Base-by-base conservation (phyloP, 768 basidiomycete species). In the Rhizopogon roseolus region DNA sequence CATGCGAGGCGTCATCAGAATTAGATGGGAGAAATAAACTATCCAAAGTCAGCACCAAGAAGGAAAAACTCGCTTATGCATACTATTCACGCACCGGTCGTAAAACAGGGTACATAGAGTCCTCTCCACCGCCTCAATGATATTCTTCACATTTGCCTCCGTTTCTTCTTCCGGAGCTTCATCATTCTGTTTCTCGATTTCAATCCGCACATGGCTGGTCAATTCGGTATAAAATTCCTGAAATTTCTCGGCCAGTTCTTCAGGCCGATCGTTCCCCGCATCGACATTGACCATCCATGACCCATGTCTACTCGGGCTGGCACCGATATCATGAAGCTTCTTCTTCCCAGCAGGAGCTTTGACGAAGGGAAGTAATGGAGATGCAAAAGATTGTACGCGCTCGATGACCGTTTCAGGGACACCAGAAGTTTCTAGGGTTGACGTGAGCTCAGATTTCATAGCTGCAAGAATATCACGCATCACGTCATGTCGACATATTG, bases 1-100 rank as follows among this genome's bases (percentile, higher is more conserved):
- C 94, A 64, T 97, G 95, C 1, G 85, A 86, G 0, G 81, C 75
- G 62, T 99, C 96, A 49, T 84, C 81, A n/a, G 81, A 76, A 17
- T 81, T 81, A 2, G 84, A 76, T 1, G 88, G 90, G 50, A 85
- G 79, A 70, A 93, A 97, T 4, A 97, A 62, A 53, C 93, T 95
- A 46, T 8, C 10, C 32, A 29, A 19, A 19, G 38, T 19, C 45
- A 51, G 45, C 45, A 39, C 1, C 19, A 38, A 22, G 29, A 5
- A 41, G 50, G 37, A 32, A 38, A 44, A 45, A 54, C 8, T 17
- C 38, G 38, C 1, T 4, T 19, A 45, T 41, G 11, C 14, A n/a
- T 14, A 14, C 3, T 16, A 27, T 27, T 28, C 60, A 70, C 78
- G 46, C 29, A 87, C 93, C 87, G 75, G 66, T 98, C 95, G 66